phyloP scores from a whole-genome alignment of 75 land plant species.

The Isoetes taiwanensis region DNA sequence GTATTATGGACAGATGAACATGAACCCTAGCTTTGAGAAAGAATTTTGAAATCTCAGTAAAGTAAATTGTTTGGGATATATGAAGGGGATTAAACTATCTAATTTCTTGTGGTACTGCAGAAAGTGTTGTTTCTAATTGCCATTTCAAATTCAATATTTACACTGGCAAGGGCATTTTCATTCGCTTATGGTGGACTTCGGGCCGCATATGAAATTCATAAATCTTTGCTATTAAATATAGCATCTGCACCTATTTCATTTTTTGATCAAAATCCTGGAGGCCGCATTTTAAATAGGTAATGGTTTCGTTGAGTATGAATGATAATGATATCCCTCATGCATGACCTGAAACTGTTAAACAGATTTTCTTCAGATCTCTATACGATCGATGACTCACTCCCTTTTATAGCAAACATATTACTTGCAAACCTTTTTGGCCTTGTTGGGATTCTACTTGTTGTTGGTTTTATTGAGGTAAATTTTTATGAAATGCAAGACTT shows the following conservation, averaged over 20 bases:
- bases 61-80: background rate
- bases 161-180: slow-evolving; percentile 77
- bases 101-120: slow-evolving; percentile 29
- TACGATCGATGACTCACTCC: slow-evolving; percentile 88
- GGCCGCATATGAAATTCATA: slow-evolving; percentile 71
- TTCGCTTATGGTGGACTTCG: slow-evolving; percentile 90
- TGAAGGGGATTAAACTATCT: background rate
- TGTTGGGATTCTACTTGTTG: slow-evolving; percentile 51
- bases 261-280: slow-evolving; percentile 82
- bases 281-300: slow-evolving; percentile 90
- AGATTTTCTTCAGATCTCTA: slow-evolving; percentile 93
- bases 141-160: slow-evolving; percentile 55
- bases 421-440: slow-evolving; percentile 76
- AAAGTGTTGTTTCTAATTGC: slow-evolving; percentile 46
- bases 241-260: slow-evolving; percentile 60
- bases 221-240: slow-evolving; percentile 43
- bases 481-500: background rate
- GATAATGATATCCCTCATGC: background rate
- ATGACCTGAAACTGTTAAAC: slow-evolving; percentile 9
- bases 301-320: background rate
- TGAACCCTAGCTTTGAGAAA: slow-evolving; percentile 4
- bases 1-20: slow-evolving; percentile 3
- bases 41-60: background rate
- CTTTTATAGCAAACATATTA: slow-evolving; percentile 79
- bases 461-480: slow-evolving; percentile 34